These are phyloP conservation scores for Escallonia rubra DNA, from an alignment of 129 eudicot species.

Conservation along the genomic window DNA sequence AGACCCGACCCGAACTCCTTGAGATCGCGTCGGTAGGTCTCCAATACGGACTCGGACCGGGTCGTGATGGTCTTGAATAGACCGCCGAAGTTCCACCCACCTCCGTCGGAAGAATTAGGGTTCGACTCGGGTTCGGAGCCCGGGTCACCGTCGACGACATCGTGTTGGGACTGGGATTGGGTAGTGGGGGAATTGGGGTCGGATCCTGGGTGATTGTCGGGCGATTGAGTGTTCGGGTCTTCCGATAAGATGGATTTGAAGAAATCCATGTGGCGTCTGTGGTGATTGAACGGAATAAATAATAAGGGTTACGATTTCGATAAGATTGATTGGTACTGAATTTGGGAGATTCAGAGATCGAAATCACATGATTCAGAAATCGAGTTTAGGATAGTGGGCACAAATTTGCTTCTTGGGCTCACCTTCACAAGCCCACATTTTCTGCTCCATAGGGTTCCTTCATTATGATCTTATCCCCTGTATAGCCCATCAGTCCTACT, in stretches of 20 bases:
- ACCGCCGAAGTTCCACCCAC: constrained; percentile 73
- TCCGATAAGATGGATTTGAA: constrained; percentile 81
- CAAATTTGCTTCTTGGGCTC: not conserved
- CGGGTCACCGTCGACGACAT: constrained; percentile 10
- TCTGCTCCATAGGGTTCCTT: too few species aligned
- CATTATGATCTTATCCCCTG: not conserved
- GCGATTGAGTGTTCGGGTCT: constrained; percentile 51
- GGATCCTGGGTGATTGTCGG: constrained; percentile 10
- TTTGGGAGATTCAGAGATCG: not conserved
- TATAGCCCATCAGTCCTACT: not conserved
- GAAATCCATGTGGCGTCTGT: constrained; percentile 88
- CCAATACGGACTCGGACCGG: constrained; percentile 77
- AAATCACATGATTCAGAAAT: not conserved
- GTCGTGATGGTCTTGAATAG: constrained; percentile 51
- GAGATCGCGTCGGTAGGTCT: constrained; percentile 74
- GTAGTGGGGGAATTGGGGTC: constrained; percentile 4
- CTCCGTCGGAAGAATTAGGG: constrained; percentile 19
- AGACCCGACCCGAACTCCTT: constrained; percentile 76
- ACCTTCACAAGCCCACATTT: not conserved
- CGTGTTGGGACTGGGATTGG: not conserved
- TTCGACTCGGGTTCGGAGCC: constrained; percentile 20
- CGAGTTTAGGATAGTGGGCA: not conserved
- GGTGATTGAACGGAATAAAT: constrained; percentile 8
- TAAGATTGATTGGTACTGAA: not conserved
- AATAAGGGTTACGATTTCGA: constrained; percentile 17